Conservation (phyloP, 2,329 filamentous ascomycete genomes). For the Hymenoscyphus occultus region DNA sequence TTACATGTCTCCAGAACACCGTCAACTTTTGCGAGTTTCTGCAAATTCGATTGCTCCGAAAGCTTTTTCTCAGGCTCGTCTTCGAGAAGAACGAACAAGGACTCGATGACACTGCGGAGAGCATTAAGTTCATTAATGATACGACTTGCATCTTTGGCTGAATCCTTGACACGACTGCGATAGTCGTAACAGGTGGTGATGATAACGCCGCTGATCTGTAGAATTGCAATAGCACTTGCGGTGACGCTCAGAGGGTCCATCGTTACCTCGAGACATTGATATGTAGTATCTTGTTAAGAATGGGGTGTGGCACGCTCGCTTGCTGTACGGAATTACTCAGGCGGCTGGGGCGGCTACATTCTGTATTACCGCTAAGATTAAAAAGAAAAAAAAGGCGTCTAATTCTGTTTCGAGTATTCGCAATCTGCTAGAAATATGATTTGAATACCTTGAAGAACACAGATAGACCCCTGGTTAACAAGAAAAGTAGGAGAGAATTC, state of each 20-base stretch:
- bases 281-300: not conserved
- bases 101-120: conserved; percentile 10
- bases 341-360: no score
- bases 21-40: not conserved
- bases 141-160: conserved; percentile 11
- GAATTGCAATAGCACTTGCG: conserved; percentile 12
- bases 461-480: no score
- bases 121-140: conserved; percentile 12
- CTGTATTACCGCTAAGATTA: no score
- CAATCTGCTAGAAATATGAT: no score
- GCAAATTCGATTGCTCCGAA: not conserved
- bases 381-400: no score
- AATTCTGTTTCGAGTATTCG: no score
- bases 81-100: conserved; percentile 7
- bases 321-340: no score
- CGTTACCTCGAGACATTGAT: not conserved
- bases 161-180: conserved; percentile 4
- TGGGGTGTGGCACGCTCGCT: not conserved
- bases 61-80: not conserved
- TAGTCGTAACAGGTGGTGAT: conserved; percentile 13
- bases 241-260: conserved; percentile 9
- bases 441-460: no score
- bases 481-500: no score
- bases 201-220: conserved; percentile 11
- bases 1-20: conserved; percentile 5